Evolutionary conservation across 2,329 filamentous ascomycete species (phyloP).

Genomic region (Trichophyton benhamiae): DNA sequence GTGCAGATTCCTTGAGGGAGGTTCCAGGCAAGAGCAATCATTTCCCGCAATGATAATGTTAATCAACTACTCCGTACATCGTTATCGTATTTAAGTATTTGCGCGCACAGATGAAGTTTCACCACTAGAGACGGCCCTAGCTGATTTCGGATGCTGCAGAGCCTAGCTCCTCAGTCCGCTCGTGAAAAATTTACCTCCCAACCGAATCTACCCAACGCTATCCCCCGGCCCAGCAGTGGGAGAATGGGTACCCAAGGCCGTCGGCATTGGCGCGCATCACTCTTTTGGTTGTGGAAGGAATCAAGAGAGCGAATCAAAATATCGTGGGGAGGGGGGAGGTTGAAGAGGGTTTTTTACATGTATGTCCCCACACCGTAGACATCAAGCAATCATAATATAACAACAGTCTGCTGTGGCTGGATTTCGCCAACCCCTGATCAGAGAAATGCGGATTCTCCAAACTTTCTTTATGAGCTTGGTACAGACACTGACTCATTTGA

Average conservation of each 20-base stretch:
- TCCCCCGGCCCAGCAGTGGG: background rate
- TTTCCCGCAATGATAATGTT: slow-evolving; percentile 1
- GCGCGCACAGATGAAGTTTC: slow-evolving; percentile 1
- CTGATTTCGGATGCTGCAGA: slow-evolving; percentile 1
- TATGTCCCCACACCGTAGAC: background rate
- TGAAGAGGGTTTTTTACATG: background rate
- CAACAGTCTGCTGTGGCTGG: background rate
- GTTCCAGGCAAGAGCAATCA: background rate
- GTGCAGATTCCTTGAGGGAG: background rate
- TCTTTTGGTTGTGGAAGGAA: background rate
- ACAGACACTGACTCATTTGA: background rate
- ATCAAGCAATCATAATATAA: too few relatives aligned
- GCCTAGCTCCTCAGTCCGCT: background rate
- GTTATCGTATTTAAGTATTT: slow-evolving; percentile 4
- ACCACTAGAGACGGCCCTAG: slow-evolving; percentile 1
- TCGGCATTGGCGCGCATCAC: background rate
- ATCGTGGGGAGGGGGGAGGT: background rate
- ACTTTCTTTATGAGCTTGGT: background rate
- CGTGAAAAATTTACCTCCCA: slow-evolving; percentile 4
- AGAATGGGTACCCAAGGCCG: background rate
- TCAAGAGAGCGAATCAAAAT: background rate
- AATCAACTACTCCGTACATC: background rate
- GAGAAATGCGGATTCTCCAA: background rate
- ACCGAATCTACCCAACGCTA: slow-evolving; percentile 3
- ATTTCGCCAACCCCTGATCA: background rate